phyloP scores from a whole-genome alignment of 2,329 filamentous ascomycete genomes.

The Alternaria panax region DNA sequence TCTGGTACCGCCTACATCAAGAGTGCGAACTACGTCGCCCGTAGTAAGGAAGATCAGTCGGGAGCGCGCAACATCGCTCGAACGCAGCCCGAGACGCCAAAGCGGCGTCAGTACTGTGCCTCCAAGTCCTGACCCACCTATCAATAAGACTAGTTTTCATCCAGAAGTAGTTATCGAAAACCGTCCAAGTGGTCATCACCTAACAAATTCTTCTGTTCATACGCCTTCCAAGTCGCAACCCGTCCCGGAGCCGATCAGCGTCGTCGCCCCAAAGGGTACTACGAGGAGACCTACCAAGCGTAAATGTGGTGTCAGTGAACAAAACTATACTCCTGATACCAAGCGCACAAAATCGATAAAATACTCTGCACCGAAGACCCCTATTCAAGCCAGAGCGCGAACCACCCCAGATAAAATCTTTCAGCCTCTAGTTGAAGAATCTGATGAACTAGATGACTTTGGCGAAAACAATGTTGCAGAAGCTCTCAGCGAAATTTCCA shows the following conservation, averaged over 20 bases:
- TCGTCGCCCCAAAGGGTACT: neutral
- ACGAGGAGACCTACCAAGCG: neutral
- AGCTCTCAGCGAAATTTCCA: neutral
- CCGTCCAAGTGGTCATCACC: neutral
- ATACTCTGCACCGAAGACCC: neutral
- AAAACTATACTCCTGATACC: neutral
- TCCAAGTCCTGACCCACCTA: constrained; percentile 1
- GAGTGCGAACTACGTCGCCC: neutral
- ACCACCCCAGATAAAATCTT: neutral
- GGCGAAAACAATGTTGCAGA: neutral
- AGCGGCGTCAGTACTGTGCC: constrained; percentile 11
- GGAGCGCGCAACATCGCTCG: constrained; percentile 2
- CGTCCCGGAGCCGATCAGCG: neutral
- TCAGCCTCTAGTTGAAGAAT: neutral
- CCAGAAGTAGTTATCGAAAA: neutral
- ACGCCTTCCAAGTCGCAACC: neutral
- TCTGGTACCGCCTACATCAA: neutral
- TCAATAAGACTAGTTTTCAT: neutral
- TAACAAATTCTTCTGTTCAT: neutral
- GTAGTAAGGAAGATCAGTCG: constrained; percentile 4
- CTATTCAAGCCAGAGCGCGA: neutral
- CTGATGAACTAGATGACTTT: neutral
- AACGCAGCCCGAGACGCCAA: constrained; percentile 10
- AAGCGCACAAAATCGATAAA: neutral
- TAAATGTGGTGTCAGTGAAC: constrained; percentile 6